Percentiles rank a stretch among this genome's conserved stretches.
phyloP scores from a whole-genome alignment of 345 rosid genomes.

The Psidium friedrichsthalianum region DNA sequence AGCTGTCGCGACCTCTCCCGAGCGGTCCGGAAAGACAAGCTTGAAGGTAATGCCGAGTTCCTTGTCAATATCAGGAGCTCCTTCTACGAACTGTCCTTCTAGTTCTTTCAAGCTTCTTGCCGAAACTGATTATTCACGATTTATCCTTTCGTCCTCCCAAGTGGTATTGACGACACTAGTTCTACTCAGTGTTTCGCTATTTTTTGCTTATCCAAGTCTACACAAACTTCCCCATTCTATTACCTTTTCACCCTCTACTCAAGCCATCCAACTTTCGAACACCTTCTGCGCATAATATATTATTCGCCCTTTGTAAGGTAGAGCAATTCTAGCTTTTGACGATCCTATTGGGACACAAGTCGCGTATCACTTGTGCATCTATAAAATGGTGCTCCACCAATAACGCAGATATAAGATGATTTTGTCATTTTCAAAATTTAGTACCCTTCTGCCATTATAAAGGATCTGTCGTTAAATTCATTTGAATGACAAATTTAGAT shows the following conservation, averaged over 20 bases:
- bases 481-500: not conserved
- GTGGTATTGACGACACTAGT: not conserved
- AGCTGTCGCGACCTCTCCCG: too few relatives aligned
- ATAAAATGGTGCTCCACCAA: not conserved
- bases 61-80: too few relatives aligned
- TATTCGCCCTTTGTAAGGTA: too few relatives aligned
- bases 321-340: not conserved
- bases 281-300: not conserved
- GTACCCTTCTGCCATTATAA: not conserved
- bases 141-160: not conserved
- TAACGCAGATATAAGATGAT: too few relatives aligned
- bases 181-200: not conserved
- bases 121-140: too few relatives aligned
- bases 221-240: not conserved
- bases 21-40: too few relatives aligned
- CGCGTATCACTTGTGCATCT: not conserved
- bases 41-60: too few relatives aligned
- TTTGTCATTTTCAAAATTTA: not conserved
- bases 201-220: not conserved
- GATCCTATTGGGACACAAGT: not conserved
- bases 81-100: too few relatives aligned
- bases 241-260: not conserved
- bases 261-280: not conserved
- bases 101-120: too few relatives aligned
- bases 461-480: not conserved